A percentile compares a stretch with the other conserved stretches of the same genome.
phyloP scores from a whole-genome alignment of 1,284 basidiomycete species.

The Cryptococcus jaspeensis region DNA sequence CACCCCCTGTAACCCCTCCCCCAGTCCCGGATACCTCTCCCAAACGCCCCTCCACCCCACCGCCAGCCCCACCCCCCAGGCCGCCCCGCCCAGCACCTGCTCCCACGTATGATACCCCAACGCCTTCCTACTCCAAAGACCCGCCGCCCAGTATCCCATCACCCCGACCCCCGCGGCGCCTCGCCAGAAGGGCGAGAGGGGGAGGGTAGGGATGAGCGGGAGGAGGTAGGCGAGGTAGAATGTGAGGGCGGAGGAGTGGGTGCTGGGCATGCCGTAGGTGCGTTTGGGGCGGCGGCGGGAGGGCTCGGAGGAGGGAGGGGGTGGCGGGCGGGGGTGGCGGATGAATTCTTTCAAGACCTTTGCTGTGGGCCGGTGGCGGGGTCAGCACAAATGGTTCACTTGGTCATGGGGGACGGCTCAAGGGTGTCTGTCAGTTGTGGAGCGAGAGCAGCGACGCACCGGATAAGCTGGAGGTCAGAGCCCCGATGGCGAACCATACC shows the following conservation, averaged over 20 bases:
- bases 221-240: constrained; percentile 69
- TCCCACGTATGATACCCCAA: constrained; percentile 76
- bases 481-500: constrained; percentile 66
- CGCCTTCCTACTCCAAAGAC: constrained; percentile 69
- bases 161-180: not conserved
- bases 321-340: constrained; percentile 53
- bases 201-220: constrained; percentile 51
- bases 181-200: not conserved
- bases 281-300: constrained; percentile 32
- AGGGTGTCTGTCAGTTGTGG: not conserved
- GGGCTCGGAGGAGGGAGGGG: constrained; percentile 59
- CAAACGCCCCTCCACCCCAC: constrained; percentile 55
- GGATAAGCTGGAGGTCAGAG: constrained; percentile 59
- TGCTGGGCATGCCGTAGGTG: constrained; percentile 75
- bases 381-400: not conserved
- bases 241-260: constrained; percentile 73
- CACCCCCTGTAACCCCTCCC: constrained; percentile 11
- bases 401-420: not conserved
- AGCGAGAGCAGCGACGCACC: constrained; percentile 23
- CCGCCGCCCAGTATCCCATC: constrained; percentile 47
- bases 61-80: constrained; percentile 62
- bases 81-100: constrained; percentile 68
- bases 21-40: constrained; percentile 20
- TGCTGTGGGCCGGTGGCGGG: constrained; percentile 52
- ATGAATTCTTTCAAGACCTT: constrained; percentile 68